Evolutionary conservation across 2,329 filamentous ascomycete species (phyloP), one percentile per base, ranked within the genome.

Genomic region (Aspergillus sp.): DNA sequence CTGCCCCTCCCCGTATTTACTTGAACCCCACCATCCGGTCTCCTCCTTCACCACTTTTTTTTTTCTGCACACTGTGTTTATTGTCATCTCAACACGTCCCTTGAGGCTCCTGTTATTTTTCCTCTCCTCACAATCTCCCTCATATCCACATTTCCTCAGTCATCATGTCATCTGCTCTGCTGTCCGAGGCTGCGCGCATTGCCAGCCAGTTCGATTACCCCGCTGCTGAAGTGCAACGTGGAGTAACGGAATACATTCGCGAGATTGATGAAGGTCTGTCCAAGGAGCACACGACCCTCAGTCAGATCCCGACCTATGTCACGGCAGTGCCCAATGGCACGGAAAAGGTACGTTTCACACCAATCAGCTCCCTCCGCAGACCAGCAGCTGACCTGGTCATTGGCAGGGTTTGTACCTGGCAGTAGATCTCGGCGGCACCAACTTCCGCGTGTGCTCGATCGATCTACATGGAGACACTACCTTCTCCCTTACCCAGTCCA

Each of bases 401-500:
- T 49, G 60, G n/a, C 69, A 96, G 92, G 95, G 95, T 51, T 83
- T 97, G 41, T 99, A 97, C 80, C 88, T 99, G 73, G 94, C 95
- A 41, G 93, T 99, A 66, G 95, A 99, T 73, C 85, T 99, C n/a
- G 95, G 95, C 64, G 95, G 95, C 70, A 99, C 95, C 66, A 99
- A 99, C 81, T 96, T 98, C 79, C 90, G 95, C 69, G 95, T 99
- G 71, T 99, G 95, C 81, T 97, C 94, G 47, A 90, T 99, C 71
- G 86, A 91, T 69, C 84, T 99, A 62, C 93, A 96, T 74, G 95
- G 95, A 72, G 92, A 98, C 80, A 93, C 90, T 70, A 97, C 92
- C 59, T 98, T 97, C 82, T 91, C 91, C 77, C 86, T 98, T 69
- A 96, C 90, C 56, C 96, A 92, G 81, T 91, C 87, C 78, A 98